Percentiles rank a stretch among this genome's conserved stretches.
phyloP scores from a whole-genome alignment of 2,329 filamentous ascomycete genomes.

The Hirsutella rhossiliensis region DNA sequence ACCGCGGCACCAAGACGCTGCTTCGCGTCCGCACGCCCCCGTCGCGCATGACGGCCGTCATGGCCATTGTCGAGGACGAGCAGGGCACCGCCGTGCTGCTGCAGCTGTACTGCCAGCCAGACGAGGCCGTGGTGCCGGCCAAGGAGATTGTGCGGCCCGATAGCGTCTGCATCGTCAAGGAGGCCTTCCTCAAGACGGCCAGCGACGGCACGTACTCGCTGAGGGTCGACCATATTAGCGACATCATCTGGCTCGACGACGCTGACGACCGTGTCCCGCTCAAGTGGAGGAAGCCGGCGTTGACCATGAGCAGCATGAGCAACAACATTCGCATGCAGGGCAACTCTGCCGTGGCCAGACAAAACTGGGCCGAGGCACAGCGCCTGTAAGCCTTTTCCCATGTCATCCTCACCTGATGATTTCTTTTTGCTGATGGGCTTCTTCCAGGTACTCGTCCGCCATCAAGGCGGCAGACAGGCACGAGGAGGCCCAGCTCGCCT shows the following conservation, averaged over 20 bases:
- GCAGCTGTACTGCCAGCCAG: slow-evolving; percentile 28
- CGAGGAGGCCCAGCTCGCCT: slow-evolving; percentile 21
- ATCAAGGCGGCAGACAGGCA: slow-evolving; percentile 18
- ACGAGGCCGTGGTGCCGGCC: slow-evolving; percentile 18
- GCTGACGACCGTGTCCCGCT: slow-evolving; percentile 26
- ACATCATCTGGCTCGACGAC: slow-evolving; percentile 26
- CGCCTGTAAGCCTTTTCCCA: slow-evolving; percentile 15
- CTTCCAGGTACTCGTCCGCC: slow-evolving; percentile 9
- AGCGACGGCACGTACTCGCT: slow-evolving; percentile 27
- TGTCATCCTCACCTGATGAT: not conserved
- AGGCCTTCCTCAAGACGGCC: slow-evolving; percentile 36
- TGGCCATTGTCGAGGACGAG: slow-evolving; percentile 26
- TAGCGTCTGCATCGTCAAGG: slow-evolving; percentile 33
- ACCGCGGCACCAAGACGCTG: slow-evolving; percentile 9
- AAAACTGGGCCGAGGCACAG: slow-evolving; percentile 17
- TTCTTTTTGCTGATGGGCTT: not conserved
- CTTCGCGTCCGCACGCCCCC: slow-evolving; percentile 11
- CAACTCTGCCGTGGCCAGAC: slow-evolving; percentile 17
- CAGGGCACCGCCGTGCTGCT: slow-evolving; percentile 20
- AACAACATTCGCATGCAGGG: slow-evolving; percentile 14
- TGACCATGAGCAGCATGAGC: not conserved
- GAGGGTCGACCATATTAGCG: slow-evolving; percentile 39
- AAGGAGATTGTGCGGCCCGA: slow-evolving; percentile 20
- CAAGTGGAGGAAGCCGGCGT: slow-evolving; percentile 16
- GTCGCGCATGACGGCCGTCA: slow-evolving; percentile 6